Base-by-base conservation (phyloP, 2,329 filamentous ascomycete species). In the Trichophyton schoenleinii region DNA sequence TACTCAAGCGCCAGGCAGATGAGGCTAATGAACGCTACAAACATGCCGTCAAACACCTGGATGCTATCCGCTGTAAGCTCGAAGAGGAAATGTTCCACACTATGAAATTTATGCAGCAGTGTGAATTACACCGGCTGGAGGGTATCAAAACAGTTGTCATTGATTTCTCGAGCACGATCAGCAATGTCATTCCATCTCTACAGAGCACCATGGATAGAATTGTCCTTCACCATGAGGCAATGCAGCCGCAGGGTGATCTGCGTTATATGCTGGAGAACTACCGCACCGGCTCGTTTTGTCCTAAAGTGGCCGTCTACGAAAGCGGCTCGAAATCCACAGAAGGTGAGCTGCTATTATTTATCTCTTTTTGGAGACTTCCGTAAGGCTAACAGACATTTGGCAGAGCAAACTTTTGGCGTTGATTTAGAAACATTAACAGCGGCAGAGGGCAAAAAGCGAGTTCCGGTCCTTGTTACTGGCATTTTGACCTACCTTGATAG, bases 311-410 rank as follows among this genome's bases (percentile, higher is more conserved):
- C 55, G 87, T 90, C 2, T 99, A 99, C 74, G 94, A 99, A 77
- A 99, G 97, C 74, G 99, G 99, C 77, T 99, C 99, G 79, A 96
- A 96, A 75, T 91, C 89, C 66, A 91, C 96, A 25, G 94, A 96
- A 72, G 81, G 80, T 82, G 71, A 64, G 73, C 34, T 25, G 22
- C 34, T 15, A 36, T 15, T 41, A 31, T 22, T 28, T n/a, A 58
- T 57, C 28, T n/a, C 36, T 28, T 13, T 53, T 31, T 20, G 34
- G 49, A 38, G 60, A 55, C 22, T n/a, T 60, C 4, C 15, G n/a
- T 44, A 7, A 18, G 36, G 31, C 28, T 53, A 55, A 55, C 28
- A 3, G 11, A 36, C 9, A 8, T 7, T 58, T 22, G 61, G 2
- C 61, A 82, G 91, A 96, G 71, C 91, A 97, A 80, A 96, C 90